Evolutionary conservation across 371 early-diverging fungal genomes (phyloP), one percentile per base, ranked within the genome.

Genomic region (Mortierella sp.): DNA sequence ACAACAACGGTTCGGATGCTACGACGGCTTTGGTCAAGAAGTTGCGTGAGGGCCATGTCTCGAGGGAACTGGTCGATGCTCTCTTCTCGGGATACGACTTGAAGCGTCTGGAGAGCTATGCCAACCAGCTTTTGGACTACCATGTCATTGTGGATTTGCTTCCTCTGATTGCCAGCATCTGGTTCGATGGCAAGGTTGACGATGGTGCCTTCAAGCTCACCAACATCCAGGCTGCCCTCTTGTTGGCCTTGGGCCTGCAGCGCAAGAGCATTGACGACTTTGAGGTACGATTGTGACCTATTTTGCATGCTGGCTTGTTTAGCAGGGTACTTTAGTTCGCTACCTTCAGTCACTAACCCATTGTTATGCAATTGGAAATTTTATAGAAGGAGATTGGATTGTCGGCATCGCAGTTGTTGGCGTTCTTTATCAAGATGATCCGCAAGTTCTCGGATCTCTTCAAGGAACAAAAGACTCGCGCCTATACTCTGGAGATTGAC

Each of bases 101-200:
- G 77, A 98, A 98, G 89, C 97, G 99, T 63, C 92, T 99, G 43
- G 98, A 98, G 72, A 95, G 96, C 29, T 99, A 98, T 86, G 89
- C 97, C 21, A 96, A 97, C 90, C 97, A 98, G 84, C 90, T 98
- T 89, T 89, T 98, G 71, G 99, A 99, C 88, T 98, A 98, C 90
- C 99, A 99, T 88, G 98, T 99, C 11, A 95, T 99, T 71, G 72
- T 98, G 74, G 99, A 99, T 83, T 83, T 99, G 88, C 83, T 98
- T 60, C 99, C 99, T 38, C 89, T 91, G 4, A 89, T 99, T 46
- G 94, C 98, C 10, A 88, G 89, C 44, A 89, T 94, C 54, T 96
- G 96, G 89, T 98, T 98, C 87, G 91, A 90, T 72, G 90, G 91
- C 60, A 90, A 91, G 73, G 88, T 94, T 77, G 88, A 91, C 43